Conservation (phyloP, 768 basidiomycete genomes). For the Mycena capillaripes region DNA sequence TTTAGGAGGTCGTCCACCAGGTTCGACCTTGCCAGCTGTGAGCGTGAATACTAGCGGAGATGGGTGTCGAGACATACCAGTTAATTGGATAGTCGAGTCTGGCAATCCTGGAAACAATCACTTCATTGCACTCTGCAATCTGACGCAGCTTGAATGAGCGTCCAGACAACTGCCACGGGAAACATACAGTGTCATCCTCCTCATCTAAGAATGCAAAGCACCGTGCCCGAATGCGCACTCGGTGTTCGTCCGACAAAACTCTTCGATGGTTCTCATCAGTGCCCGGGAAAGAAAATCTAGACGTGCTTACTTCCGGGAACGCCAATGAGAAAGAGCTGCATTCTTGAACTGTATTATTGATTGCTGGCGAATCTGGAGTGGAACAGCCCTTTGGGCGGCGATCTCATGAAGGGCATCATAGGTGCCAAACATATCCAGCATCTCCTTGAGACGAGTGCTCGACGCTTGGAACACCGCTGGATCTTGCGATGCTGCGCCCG, state of each 20-base stretch:
- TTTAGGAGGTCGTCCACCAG: slow-evolving; percentile 69
- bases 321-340: slow-evolving; percentile 80
- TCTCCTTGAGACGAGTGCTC: slow-evolving; percentile 73
- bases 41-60: background rate
- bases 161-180: slow-evolving; percentile 15
- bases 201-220: slow-evolving; percentile 81
- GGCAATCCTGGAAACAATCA: slow-evolving; percentile 83
- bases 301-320: slow-evolving; percentile 74
- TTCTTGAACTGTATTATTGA: slow-evolving; percentile 95
- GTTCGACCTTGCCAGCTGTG: slow-evolving; percentile 62
- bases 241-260: slow-evolving; percentile 77
- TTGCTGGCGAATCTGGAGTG: slow-evolving; percentile 79
- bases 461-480: slow-evolving; percentile 66
- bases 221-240: slow-evolving; percentile 72
- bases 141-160: slow-evolving; percentile 44
- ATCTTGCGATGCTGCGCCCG: slow-evolving; percentile 81
- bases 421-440: slow-evolving; percentile 78
- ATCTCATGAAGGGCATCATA: slow-evolving; percentile 82
- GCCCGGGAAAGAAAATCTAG: slow-evolving; percentile 20
- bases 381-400: slow-evolving; percentile 71
- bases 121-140: slow-evolving; percentile 85
- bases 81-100: slow-evolving; percentile 80
- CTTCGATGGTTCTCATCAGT: slow-evolving; percentile 52
- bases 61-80: slow-evolving; percentile 64
- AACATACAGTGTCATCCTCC: slow-evolving; percentile 77